A percentile compares a stretch with the other conserved stretches of the same genome.
These are phyloP conservation scores for Colletotrichum siamense DNA, from an alignment of 2,329 filamentous ascomycete species.

Conservation along the genomic window DNA sequence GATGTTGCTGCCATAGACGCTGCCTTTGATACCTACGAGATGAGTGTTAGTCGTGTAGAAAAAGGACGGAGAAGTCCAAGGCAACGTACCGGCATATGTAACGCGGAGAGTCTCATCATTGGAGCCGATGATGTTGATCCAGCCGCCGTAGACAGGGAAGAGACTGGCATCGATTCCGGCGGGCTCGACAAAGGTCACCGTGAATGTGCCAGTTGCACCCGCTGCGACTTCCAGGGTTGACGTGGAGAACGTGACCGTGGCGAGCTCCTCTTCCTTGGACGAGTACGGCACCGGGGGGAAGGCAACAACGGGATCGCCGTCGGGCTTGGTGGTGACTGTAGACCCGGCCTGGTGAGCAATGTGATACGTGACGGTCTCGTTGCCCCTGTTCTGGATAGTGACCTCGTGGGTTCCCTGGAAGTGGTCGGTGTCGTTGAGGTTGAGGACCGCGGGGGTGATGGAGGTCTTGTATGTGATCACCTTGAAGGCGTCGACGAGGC, in stretches of 20 bases:
- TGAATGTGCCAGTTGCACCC: constrained; percentile 45
- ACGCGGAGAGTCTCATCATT: constrained; percentile 27
- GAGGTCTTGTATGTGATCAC: constrained; percentile 37
- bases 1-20: constrained; percentile 35
- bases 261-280: constrained; percentile 38
- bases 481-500: constrained; percentile 61
- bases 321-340: constrained; percentile 57
- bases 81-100: constrained; percentile 24
- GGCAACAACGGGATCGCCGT: constrained; percentile 24
- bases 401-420: constrained; percentile 55
- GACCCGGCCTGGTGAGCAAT: constrained; percentile 54
- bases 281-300: constrained; percentile 46
- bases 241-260: constrained; percentile 45
- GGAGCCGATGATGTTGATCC: constrained; percentile 27
- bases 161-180: constrained; percentile 17
- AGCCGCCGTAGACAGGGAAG: constrained; percentile 30
- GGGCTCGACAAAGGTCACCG: constrained; percentile 45
- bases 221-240: constrained; percentile 47
- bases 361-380: constrained; percentile 52
- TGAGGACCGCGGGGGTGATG: constrained; percentile 54
- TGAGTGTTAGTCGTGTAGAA: not conserved
- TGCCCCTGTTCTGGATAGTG: constrained; percentile 58
- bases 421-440: constrained; percentile 69
- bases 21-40: constrained; percentile 29
- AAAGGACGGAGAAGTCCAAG: fast-evolving